Percentiles rank a stretch among this genome's conserved stretches.
phyloP scores from a whole-genome alignment of 805 yeast genomes.

The Tetrapisispora iriomotensis region DNA sequence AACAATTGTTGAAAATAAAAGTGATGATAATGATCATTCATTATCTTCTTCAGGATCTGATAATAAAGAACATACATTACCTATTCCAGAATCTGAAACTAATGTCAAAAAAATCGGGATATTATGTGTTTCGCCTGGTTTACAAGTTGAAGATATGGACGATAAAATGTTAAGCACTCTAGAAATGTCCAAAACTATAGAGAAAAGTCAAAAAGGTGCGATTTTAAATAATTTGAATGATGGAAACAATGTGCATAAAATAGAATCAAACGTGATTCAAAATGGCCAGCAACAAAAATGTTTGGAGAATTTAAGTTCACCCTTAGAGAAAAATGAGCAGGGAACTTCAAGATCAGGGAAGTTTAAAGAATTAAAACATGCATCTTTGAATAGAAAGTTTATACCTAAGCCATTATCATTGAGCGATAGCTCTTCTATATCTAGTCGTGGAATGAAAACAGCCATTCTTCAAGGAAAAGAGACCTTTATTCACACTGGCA shows the following conservation, averaged over 20 bases:
- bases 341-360: too few species aligned
- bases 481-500: neutral
- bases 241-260: neutral
- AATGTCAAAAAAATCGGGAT: slow-evolving; percentile 18
- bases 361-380: neutral
- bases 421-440: neutral
- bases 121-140: slow-evolving; percentile 23
- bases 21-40: too few species aligned
- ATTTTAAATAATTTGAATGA: slow-evolving; percentile 7
- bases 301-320: too few species aligned
- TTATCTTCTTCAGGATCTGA: too few species aligned
- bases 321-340: too few species aligned
- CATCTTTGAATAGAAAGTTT: slow-evolving; percentile 19
- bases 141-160: slow-evolving; percentile 16
- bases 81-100: too few species aligned
- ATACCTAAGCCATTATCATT: slow-evolving; percentile 23
- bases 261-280: neutral
- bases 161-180: slow-evolving; percentile 18
- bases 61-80: too few species aligned
- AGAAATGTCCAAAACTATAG: slow-evolving; percentile 19
- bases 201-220: slow-evolving; percentile 15
- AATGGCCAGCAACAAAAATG: neutral
- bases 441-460: neutral
- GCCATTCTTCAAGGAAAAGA: neutral
- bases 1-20: too few species aligned